Evolutionary conservation across 176 grass and related monocot species (phyloP).

Genomic region (Bromus sterilis): DNA sequence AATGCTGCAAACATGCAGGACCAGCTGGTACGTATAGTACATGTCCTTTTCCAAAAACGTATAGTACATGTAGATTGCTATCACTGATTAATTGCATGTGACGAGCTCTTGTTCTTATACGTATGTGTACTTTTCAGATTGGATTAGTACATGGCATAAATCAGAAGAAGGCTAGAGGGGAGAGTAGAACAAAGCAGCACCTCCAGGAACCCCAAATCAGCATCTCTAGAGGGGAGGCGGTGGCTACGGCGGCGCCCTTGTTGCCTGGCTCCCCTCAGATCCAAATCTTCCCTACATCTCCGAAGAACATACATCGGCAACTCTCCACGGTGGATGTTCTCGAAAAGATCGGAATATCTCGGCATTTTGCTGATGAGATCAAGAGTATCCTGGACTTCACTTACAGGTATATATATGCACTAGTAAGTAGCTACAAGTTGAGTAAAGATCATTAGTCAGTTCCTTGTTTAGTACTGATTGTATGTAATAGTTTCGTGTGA

Average conservation of each 20-base stretch:
- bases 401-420: constrained; percentile 27
- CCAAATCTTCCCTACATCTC: not conserved
- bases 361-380: constrained; percentile 42
- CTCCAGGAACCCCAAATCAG: too few species aligned
- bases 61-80: too few species aligned
- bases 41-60: too few species aligned
- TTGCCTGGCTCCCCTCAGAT: not conserved
- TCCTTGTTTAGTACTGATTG: not conserved
- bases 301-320: constrained; percentile 27
- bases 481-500: not conserved
- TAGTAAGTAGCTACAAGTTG: not conserved
- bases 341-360: constrained; percentile 47
- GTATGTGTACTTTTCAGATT: not conserved
- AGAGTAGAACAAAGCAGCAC: not conserved
- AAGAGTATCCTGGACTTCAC: constrained; percentile 40
- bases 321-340: constrained; percentile 48
- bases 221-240: too few species aligned
- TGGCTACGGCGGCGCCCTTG: not conserved
- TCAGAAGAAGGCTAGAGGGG: not conserved
- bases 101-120: not conserved
- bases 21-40: not conserved
- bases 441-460: not conserved
- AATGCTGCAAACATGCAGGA: not conserved
- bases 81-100: too few species aligned
- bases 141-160: not conserved